phyloP scores from a whole-genome alignment of 2,329 filamentous ascomycete genomes.

The Nothomitra cinnamomea region DNA sequence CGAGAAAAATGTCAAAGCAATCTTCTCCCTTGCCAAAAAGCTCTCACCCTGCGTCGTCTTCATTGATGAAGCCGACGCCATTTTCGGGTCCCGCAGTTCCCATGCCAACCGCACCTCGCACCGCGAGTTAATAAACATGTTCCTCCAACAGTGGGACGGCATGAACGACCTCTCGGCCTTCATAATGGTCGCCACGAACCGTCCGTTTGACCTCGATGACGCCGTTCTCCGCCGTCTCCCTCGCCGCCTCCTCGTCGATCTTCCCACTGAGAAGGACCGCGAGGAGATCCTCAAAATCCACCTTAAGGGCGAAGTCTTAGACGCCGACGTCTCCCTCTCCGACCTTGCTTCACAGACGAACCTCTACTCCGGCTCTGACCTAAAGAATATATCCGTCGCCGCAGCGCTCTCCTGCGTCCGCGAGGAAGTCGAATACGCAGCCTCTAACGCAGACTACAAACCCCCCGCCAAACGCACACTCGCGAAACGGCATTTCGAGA shows the following conservation, averaged over 20 bases:
- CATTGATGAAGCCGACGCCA: constrained; percentile 89
- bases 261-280: constrained; percentile 49
- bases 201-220: constrained; percentile 87
- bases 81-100: constrained; percentile 62
- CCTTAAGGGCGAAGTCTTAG: constrained; percentile 49
- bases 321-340: constrained; percentile 40
- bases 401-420: constrained; percentile 64
- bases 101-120: constrained; percentile 51
- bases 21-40: constrained; percentile 84
- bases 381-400: constrained; percentile 68
- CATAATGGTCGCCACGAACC: constrained; percentile 95
- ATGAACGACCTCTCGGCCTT: constrained; percentile 72
- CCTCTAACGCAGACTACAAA: constrained; percentile 27
- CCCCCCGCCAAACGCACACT: constrained; percentile 57
- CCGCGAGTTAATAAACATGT: constrained; percentile 89
- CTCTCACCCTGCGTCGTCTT: constrained; percentile 86
- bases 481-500: constrained; percentile 57
- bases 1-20: constrained; percentile 86
- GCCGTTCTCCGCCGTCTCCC: constrained; percentile 64
- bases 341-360: constrained; percentile 50
- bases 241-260: constrained; percentile 53
- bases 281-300: constrained; percentile 54
- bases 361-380: constrained; percentile 66
- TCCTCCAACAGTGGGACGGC: constrained; percentile 91
- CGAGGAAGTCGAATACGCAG: constrained; percentile 37